phyloP scores from a whole-genome alignment of 169 alveolate genomes.

The Plasmodium malariae region DNA sequence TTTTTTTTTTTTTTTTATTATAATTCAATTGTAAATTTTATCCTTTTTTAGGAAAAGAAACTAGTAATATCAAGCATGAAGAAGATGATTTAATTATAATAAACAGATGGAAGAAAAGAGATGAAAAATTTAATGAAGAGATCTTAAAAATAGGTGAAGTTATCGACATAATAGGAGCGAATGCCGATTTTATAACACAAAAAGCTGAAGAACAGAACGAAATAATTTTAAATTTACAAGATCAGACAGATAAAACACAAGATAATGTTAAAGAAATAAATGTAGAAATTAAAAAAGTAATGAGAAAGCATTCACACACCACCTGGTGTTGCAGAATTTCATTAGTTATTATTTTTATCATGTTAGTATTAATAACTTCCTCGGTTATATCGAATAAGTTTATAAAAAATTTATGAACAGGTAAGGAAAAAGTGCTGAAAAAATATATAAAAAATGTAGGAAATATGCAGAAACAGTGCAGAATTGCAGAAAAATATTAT shows the following conservation, averaged over 20 bases:
- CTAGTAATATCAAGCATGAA: constrained; percentile 74
- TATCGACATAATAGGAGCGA: constrained; percentile 84
- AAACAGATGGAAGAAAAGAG: constrained; percentile 82
- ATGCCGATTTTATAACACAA: constrained; percentile 42
- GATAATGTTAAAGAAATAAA: constrained; percentile 77
- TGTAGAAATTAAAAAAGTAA: constrained; percentile 58
- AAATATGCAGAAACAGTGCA: no score
- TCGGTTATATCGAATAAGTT: constrained; percentile 38
- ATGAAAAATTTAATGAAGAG: constrained; percentile 82
- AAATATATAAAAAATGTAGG: no score
- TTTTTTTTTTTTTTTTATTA: no score
- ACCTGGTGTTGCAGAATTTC: constrained; percentile 73
- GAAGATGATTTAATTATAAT: constrained; percentile 78
- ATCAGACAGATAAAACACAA: constrained; percentile 77
- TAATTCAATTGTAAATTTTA: no score
- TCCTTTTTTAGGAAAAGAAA: constrained; percentile 56
- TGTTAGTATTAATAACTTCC: constrained; percentile 33
- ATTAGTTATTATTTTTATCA: constrained; percentile 25
- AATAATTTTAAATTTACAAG: constrained; percentile 77
- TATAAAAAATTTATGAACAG: constrained; percentile 27
- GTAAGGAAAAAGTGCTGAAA: no score
- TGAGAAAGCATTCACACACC: constrained; percentile 58
- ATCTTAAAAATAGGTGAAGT: constrained; percentile 86
- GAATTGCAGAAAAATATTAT: no score
- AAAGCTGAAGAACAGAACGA: constrained; percentile 68